These are phyloP conservation scores for Melastoma candidum DNA, from an alignment of 441 rosid species.

Conservation along the genomic window DNA sequence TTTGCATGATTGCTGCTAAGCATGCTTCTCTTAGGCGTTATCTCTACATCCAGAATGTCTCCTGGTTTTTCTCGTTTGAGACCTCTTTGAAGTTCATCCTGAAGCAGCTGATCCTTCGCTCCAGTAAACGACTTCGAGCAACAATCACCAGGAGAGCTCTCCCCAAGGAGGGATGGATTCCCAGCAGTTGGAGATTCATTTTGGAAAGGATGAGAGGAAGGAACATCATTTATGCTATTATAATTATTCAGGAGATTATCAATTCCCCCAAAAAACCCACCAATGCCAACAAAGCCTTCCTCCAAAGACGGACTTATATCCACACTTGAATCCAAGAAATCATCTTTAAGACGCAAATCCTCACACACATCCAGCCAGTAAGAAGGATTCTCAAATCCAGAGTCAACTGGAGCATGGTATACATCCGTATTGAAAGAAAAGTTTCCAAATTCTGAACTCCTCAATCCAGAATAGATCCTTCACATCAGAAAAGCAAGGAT, in stretches of 20 bases:
- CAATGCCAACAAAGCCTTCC: slow-evolving; percentile 20
- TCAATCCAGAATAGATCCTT: too few species aligned
- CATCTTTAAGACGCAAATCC: slow-evolving; percentile 56
- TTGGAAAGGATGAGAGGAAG: slow-evolving; percentile 14
- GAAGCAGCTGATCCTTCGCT: too few species aligned
- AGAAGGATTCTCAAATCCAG: slow-evolving; percentile 23
- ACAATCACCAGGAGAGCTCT: too few species aligned
- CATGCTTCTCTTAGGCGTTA: slow-evolving; percentile 44
- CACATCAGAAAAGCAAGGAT: too few species aligned
- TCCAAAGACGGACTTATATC: slow-evolving; percentile 35
- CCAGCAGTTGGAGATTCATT: slow-evolving; percentile 6
- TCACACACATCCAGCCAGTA: slow-evolving; percentile 96
- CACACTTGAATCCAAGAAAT: slow-evolving; percentile 62
- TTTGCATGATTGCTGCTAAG: slow-evolving; percentile 17
- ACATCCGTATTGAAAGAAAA: too few species aligned
- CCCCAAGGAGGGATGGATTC: not conserved
- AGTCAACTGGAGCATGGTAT: too few species aligned
- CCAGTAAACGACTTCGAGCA: too few species aligned
- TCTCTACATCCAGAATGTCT: slow-evolving; percentile 24
- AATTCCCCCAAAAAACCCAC: slow-evolving; percentile 90
- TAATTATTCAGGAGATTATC: slow-evolving; percentile 85
- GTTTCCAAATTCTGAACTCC: too few species aligned
- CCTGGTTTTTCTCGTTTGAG: too few species aligned
- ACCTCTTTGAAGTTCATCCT: too few species aligned
- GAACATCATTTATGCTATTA: slow-evolving; percentile 71